phyloP scores from a whole-genome alignment of 2,329 filamentous ascomycete species.

The Pseudogymnoascus sp. region DNA sequence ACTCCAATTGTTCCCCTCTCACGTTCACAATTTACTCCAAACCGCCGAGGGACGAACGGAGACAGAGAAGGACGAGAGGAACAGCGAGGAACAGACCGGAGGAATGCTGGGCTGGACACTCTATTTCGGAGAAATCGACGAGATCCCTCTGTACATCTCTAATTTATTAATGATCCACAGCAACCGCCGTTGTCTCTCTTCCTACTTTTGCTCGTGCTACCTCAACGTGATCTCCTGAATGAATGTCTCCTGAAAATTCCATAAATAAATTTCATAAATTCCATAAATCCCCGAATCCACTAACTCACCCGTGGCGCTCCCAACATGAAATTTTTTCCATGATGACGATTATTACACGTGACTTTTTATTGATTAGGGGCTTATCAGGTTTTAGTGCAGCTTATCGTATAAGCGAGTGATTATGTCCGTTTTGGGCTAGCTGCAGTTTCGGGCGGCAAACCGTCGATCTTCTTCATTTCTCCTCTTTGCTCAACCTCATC shows the following conservation, averaged over 20 bases:
- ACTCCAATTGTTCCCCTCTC: not conserved
- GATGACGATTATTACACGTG: not conserved
- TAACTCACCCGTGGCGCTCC: not conserved
- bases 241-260: not conserved
- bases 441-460: not conserved
- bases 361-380: not conserved
- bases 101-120: too few relatives aligned
- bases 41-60: not conserved
- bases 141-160: not conserved
- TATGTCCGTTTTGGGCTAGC: not conserved
- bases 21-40: not conserved
- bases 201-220: not conserved
- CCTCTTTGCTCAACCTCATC: not conserved
- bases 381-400: not conserved
- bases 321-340: not conserved
- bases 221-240: not conserved
- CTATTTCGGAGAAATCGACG: not conserved
- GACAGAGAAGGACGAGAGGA: too few relatives aligned
- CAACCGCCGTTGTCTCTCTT: not conserved
- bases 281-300: not conserved
- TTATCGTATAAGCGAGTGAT: not conserved
- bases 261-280: conserved; percentile 1
- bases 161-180: conserved; percentile 1
- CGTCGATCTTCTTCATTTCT: conserved; percentile 1
- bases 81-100: not conserved